Evolutionary conservation across 2,329 filamentous ascomycete genomes (phyloP), one percentile per base, ranked within the genome.

Genomic region (Microcera coccophila): DNA sequence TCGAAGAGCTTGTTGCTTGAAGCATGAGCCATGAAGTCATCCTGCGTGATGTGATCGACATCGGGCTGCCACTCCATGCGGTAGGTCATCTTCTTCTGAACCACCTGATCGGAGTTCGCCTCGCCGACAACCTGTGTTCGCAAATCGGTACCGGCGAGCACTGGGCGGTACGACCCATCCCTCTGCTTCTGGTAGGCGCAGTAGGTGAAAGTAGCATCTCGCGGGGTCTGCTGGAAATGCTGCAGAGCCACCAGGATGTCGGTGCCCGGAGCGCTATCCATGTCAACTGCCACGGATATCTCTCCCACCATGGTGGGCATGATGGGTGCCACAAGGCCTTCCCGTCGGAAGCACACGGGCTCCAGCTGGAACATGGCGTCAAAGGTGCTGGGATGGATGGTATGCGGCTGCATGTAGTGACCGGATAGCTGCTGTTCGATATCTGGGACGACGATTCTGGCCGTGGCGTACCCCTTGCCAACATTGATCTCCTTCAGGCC

Each of bases 331-430:
- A 28, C 14, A 28, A 9, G 14, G 8, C 24, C 24, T 28, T 28
- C 24, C 14, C 14, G 24, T 14, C 24, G 24, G 14, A 28, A 28
- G 24, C 24, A 28, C 8, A 28, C 24, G 24, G 24, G 24, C 14
- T 28, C 24, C 24, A 28, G 38, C 19, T 39, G 44, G 26, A 46
- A 46, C 12, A 45, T 29, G 14, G 36, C 24, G 31, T 45, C 43
- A 14, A 42, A 39, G 3, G 31, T 36, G 36, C 43, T 45, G 18
- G 44, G 44, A 8, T 46, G 44, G 14, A 46, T 46, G 17, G 36
- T 43, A 14, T 47, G 44, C 1, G 40, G 44, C 17, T 47, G 26
- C 40, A 44, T 40, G 4, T 11, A 26, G 20, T 37, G 31, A 15
- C 44, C 40, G 10, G 40, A 41, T 14, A 38, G 33, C 21, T 18